Evolutionary conservation across 176 grass and related monocot species (phyloP), one percentile per base, ranked within the genome.

Genomic region (Musa schizocarpa): DNA sequence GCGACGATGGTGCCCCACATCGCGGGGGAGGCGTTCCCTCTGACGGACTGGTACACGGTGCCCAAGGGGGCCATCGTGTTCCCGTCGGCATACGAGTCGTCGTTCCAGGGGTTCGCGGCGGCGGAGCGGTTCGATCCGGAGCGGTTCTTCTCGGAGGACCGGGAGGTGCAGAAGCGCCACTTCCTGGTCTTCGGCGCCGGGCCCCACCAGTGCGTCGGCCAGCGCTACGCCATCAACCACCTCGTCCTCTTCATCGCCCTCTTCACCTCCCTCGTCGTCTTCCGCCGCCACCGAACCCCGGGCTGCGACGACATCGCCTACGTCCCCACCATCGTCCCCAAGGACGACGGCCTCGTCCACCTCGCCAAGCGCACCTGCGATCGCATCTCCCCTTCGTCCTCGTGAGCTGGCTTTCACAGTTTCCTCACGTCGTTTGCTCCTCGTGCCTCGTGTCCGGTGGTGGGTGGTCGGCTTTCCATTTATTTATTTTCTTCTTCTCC

Each of bases 191-290:
- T 97, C 80, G 93, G 93, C 23, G 90, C 93, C 11, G 93, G 90
- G 13, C 5, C 93, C 26, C 93, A 97, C 93, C 93, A 88, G 79
- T 97, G 93, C 85, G 57, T 88, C 19, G 93, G 93, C 1, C 90
- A 97, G 77, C 86, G 86, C n/a, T 97, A 97, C 80, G 93, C 93
- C 17, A 85, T 97, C 0, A 97, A 88, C 75, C 90, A 97, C 79
- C 83, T 97, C 52, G 81, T 88, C 16, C 75, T 97, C 9, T 97
- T 97, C 93, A 74, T 97, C 16, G 87, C 90, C 10, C 74, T 97
- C 0, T 92, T 97, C 80, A 83, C 76, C 4, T 85, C 90, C 8
- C 65, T 93, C 11, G 53, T 86, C 34, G 85, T 93, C 19, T 97
- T 97, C 90, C 58, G 76, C 56, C 80, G 90, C 9, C 76, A 88